A percentile compares a stretch with the other conserved stretches of the same genome.
Conservation (phyloP, 352 stramenopile genomes). For the Globisporangium splendens region DNA sequence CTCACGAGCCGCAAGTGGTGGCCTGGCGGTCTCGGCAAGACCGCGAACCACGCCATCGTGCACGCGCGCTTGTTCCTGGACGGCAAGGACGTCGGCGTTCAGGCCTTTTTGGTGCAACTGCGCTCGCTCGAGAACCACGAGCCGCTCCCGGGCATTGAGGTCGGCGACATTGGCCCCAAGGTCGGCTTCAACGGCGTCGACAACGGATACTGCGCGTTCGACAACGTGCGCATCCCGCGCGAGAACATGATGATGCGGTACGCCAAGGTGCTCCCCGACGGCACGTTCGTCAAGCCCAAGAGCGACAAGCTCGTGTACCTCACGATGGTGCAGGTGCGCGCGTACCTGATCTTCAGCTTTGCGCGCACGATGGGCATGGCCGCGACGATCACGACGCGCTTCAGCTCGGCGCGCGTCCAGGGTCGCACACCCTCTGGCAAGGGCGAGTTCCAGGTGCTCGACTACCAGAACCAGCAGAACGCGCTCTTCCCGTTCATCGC, state of each 20-base stretch:
- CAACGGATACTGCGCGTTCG: conserved; percentile 88
- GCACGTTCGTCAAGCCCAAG: conserved; percentile 53
- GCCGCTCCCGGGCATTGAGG: conserved; percentile 81
- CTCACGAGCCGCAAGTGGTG: conserved; percentile 95
- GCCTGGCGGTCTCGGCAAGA: conserved; percentile 90
- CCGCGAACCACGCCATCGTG: conserved; percentile 90
- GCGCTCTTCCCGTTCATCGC: conserved; percentile 34
- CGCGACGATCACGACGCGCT: conserved; percentile 24
- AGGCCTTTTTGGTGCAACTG: conserved; percentile 93
- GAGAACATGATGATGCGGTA: conserved; percentile 54
- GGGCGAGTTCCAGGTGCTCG: too few species aligned
- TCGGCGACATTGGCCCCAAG: conserved; percentile 92
- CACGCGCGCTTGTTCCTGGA: conserved; percentile 82
- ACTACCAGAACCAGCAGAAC: conserved; percentile 35
- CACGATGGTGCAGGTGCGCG: conserved; percentile 32
- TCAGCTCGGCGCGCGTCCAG: conserved; percentile 27
- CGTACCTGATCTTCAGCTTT: conserved; percentile 19
- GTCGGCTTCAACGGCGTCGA: conserved; percentile 90
- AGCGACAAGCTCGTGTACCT: conserved; percentile 57
- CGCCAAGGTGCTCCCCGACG: conserved; percentile 45
- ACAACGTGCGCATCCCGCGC: conserved; percentile 85
- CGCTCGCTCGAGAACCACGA: conserved; percentile 74
- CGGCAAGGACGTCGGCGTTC: conserved; percentile 77
- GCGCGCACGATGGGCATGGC: conserved; percentile 12
- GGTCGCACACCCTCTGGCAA: conserved; percentile 14